These are phyloP conservation scores for Moesziomyces aphidis DNA, from an alignment of 1,284 basidiomycete species.

Conservation along the genomic window DNA sequence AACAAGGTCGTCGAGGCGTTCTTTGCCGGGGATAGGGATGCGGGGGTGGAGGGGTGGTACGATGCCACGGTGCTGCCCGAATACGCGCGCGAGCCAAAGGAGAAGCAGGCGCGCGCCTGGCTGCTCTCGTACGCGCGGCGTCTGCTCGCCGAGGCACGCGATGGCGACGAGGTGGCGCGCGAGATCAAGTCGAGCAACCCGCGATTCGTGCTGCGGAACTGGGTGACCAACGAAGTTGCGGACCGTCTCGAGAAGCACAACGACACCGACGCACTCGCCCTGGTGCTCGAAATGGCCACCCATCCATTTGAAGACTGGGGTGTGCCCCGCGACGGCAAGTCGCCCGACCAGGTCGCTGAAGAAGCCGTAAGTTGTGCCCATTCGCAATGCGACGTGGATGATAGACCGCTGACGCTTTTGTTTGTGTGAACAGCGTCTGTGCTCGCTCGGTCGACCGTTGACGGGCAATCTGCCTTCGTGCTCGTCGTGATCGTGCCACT, in stretches of 20 bases:
- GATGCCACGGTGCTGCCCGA: constrained; percentile 26
- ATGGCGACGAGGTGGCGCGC: constrained; percentile 23
- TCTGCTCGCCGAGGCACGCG: constrained; percentile 36
- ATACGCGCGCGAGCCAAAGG: constrained; percentile 38
- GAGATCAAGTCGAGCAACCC: constrained; percentile 57
- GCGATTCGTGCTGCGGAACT: constrained; percentile 63
- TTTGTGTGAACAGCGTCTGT: constrained; percentile 29
- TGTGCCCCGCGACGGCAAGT: constrained; percentile 45
- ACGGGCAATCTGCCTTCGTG: constrained; percentile 58
- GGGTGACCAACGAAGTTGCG: constrained; percentile 63
- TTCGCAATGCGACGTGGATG: not conserved
- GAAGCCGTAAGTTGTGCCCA: constrained; percentile 72
- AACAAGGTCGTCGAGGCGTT: constrained; percentile 32
- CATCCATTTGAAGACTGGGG: constrained; percentile 59
- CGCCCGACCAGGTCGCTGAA: constrained; percentile 72
- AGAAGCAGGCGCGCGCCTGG: constrained; percentile 44
- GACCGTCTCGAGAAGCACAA: constrained; percentile 54
- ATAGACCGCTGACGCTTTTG: not conserved
- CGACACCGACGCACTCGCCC: constrained; percentile 57
- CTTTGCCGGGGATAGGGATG: constrained; percentile 13
- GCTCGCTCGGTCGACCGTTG: constrained; percentile 52
- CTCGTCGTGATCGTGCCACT: constrained; percentile 41
- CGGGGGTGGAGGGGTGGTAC: constrained; percentile 35
- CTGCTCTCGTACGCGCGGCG: constrained; percentile 46
- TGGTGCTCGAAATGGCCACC: constrained; percentile 58